A percentile compares a stretch with the other conserved stretches of the same genome.
These are phyloP conservation scores for Candida incommunis DNA, from an alignment of 805 yeast species.

Conservation along the genomic window DNA sequence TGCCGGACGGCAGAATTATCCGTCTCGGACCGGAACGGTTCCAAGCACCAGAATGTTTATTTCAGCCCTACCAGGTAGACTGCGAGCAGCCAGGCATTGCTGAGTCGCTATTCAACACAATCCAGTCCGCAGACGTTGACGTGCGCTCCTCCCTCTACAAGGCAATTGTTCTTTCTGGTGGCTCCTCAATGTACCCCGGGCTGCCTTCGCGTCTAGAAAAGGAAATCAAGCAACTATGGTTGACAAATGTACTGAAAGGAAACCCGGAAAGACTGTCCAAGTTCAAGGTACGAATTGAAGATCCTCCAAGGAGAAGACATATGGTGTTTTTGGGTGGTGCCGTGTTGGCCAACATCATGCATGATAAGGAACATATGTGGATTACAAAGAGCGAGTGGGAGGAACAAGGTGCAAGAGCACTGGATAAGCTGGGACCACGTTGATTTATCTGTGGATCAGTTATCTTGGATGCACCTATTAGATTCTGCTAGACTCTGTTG, in stretches of 20 bases:
- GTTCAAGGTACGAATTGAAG: constrained; percentile 93
- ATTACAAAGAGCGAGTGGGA: constrained; percentile 93
- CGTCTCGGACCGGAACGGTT: constrained; percentile 92
- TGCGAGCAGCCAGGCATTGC: constrained; percentile 96
- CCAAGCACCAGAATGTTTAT: constrained; percentile 92
- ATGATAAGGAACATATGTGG: constrained; percentile 98
- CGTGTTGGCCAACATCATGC: constrained; percentile 94
- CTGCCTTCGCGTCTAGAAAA: constrained; percentile 90
- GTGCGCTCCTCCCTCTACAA: constrained; percentile 76
- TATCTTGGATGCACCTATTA: too few relatives aligned
- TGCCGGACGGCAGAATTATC: constrained; percentile 93
- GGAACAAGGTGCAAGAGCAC: constrained; percentile 80
- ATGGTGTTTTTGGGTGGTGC: constrained; percentile 99
- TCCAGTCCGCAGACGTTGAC: constrained; percentile 91
- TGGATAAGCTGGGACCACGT: constrained; percentile 86
- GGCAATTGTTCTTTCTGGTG: constrained; percentile 92
- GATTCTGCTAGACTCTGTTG: too few relatives aligned
- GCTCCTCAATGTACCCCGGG: constrained; percentile 98
- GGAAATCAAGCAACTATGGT: constrained; percentile 94
- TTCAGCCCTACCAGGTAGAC: constrained; percentile 91
- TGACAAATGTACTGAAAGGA: constrained; percentile 70
- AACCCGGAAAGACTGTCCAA: constrained; percentile 71
- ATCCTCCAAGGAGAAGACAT: constrained; percentile 97
- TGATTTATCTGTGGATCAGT: constrained; percentile 26
- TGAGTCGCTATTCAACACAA: constrained; percentile 78